Evolutionary conservation across 179 eudicot genomes (phyloP), one percentile per base, ranked within the genome.

Genomic region (Beta corolliflora): DNA sequence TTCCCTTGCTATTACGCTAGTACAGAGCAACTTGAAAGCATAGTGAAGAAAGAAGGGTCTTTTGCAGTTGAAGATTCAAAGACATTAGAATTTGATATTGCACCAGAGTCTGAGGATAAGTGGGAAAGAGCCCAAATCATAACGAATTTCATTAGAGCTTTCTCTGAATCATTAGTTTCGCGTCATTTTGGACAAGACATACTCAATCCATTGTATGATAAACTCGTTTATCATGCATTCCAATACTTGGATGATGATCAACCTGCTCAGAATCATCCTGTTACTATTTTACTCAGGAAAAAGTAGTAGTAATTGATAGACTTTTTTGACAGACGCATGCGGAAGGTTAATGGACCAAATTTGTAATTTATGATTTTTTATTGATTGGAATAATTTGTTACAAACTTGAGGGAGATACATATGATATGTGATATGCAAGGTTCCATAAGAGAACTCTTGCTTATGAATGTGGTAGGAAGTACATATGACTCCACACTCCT

Each of bases 41-140:
- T 81, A 7, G 81, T 81, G 7, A 52, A 79, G 21, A 72, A 55
- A 36, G 77, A 86, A 73, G 86, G 85, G 3, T 84, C 86, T 2
- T 86, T 86, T 66, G 46, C 7, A 36, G 52, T 86, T 36, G 84
- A 86, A 58, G 71, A 31, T 31, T 19, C 66, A 2, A 36, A 86
- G 48, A 83, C 82, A 29, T 7, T 73, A 13, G 56, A 21, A 8
- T 31, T 81, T 54, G 23, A 77, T 31, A 77, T 85, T 2, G 85
- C 80, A 14, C 13, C 23, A 15, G 79, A 82, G 58, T 61, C 79
- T 23, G 53, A 66, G 60, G 67, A 76, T 46, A 76, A 64, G 1
- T 4, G 45, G 23, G 58, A 25, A 19, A 82, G 64, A 80, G 79
- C 88, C 0, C 48, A 64, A 61, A 55, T 0, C 31, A 59, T 85